A percentile compares a stretch with the other conserved stretches of the same genome.
phyloP scores from a whole-genome alignment of 2,329 filamentous ascomycete species.

The Colletotrichum karsti region DNA sequence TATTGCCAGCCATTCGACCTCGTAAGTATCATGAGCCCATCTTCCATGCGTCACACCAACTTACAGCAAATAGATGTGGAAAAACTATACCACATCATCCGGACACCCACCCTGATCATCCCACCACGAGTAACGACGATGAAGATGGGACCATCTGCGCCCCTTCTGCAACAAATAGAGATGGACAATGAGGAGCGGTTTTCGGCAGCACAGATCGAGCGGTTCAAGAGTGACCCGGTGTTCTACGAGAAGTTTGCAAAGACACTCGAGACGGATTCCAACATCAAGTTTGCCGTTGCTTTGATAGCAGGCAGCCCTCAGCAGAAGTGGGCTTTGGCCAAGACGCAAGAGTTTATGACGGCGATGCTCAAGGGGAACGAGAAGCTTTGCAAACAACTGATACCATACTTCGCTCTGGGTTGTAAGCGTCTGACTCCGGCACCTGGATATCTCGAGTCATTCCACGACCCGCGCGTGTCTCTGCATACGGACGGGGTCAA shows the following conservation, averaged over 20 bases:
- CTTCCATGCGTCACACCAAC: neutral
- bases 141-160: constrained; percentile 43
- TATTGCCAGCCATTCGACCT: constrained; percentile 58
- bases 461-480: constrained; percentile 27
- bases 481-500: constrained; percentile 47
- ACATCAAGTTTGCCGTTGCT: constrained; percentile 52
- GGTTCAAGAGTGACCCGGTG: constrained; percentile 53
- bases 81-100: constrained; percentile 50
- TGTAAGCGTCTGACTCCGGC: constrained; percentile 60
- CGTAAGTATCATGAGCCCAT: constrained; percentile 37
- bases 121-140: constrained; percentile 44
- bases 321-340: constrained; percentile 49
- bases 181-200: constrained; percentile 34
- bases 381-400: constrained; percentile 57
- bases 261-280: constrained; percentile 54
- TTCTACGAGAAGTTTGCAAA: constrained; percentile 57
- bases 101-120: constrained; percentile 52
- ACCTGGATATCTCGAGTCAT: constrained; percentile 56
- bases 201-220: constrained; percentile 50
- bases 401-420: constrained; percentile 58
- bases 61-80: constrained; percentile 43
- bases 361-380: constrained; percentile 56
- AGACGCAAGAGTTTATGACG: constrained; percentile 56
- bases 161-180: constrained; percentile 33
- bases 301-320: constrained; percentile 49